These are phyloP conservation scores for Beta macrorhiza DNA, from an alignment of 179 eudicot species.

Conservation along the genomic window DNA sequence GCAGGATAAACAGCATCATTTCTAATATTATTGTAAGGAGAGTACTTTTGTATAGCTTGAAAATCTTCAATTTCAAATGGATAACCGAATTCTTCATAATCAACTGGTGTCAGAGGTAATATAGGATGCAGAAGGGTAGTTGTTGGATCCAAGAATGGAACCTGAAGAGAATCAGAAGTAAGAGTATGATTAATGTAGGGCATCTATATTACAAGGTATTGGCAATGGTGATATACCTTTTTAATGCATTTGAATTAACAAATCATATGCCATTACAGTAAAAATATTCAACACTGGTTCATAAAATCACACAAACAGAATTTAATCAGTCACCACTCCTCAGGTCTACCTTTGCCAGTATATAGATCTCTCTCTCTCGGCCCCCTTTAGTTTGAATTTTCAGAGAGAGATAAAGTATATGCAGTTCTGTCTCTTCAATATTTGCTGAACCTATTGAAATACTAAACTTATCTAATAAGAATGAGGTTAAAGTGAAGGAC, in stretches of 20 bases:
- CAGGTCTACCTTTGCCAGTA: neutral
- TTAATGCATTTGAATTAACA: neutral
- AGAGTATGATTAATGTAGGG: neutral
- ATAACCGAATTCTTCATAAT: constrained; percentile 93
- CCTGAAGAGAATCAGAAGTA: constrained; percentile 40
- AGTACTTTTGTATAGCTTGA: constrained; percentile 65
- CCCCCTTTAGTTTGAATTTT: no score
- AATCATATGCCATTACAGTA: neutral
- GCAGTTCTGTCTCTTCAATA: no score
- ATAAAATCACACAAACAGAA: neutral
- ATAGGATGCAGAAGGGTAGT: constrained; percentile 76
- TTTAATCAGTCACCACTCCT: neutral
- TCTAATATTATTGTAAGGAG: constrained; percentile 81
- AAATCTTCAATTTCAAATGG: constrained; percentile 80
- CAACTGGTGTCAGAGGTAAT: constrained; percentile 73
- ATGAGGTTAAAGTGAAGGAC: neutral
- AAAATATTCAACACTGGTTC: neutral
- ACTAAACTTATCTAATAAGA: no score
- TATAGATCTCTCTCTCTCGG: no score
- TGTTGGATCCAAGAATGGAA: constrained; percentile 88
- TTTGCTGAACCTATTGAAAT: no score
- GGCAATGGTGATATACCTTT: neutral
- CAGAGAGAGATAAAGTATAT: no score
- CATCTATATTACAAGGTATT: neutral
- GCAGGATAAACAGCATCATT: constrained; percentile 75